A percentile compares a stretch with the other conserved stretches of the same genome.
phyloP scores from a whole-genome alignment of 139 green algal species.

The Pseudopediastrum boryanum region DNA sequence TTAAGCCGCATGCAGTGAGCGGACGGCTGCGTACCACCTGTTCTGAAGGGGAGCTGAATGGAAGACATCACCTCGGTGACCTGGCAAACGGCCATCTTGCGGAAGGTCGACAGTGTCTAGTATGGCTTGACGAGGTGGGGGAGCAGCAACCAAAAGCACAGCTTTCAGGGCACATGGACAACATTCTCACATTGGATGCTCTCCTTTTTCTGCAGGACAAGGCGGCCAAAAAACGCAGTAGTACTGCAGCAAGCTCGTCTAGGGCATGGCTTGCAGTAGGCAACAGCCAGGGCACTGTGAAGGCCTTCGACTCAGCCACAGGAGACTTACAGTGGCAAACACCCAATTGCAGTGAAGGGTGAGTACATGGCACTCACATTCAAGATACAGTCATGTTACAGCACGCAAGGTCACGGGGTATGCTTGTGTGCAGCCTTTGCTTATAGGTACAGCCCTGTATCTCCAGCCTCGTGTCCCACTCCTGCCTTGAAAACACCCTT shows the following conservation, averaged over 20 bases:
- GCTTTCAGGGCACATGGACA: no score
- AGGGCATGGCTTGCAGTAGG: conserved; percentile 51
- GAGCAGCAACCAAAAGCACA: no score
- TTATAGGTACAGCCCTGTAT: neutral
- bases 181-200: neutral
- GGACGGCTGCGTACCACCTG: conserved; percentile 26
- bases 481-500: neutral
- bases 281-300: conserved; percentile 59
- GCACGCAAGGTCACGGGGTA: neutral
- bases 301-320: conserved; percentile 56
- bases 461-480: no score
- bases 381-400: neutral
- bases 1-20: conserved; percentile 6
- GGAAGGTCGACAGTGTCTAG: conserved; percentile 26
- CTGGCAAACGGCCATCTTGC: conserved; percentile 15
- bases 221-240: neutral
- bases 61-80: no score
- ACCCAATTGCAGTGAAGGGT: conserved; percentile 62
- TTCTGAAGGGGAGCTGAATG: no score
- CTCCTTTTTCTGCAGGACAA: neutral
- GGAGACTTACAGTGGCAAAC: conserved; percentile 61
- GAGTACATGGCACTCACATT: neutral
- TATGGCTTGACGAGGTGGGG: conserved; percentile 27
- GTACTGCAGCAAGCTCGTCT: neutral
- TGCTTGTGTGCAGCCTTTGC: neutral